Base-by-base conservation (phyloP, 176 grass and related monocot species). In the Oryza longistaminata region DNA sequence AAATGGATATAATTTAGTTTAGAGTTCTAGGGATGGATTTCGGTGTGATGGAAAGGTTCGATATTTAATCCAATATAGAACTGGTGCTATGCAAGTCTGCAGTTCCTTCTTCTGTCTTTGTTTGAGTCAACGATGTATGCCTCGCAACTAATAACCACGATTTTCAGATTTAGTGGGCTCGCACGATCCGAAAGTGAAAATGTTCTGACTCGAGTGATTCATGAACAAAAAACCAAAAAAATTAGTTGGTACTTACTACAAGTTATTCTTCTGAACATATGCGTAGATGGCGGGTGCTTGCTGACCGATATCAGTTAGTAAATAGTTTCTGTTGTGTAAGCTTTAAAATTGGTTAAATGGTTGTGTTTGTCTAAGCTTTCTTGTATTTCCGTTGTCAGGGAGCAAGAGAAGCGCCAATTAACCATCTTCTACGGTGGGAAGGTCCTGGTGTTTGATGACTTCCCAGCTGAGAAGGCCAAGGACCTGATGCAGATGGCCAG, bases 401-500 rank as follows among this genome's bases (percentile, higher is more conserved):
- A 89, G 62, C 62, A 66, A 82, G 88, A 87, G 44, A 93, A 61
- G 81, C 75, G 24, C 15, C 94, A 93, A 69, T 78, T 96, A 29
- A 93, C 94, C 37, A 96, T 96, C 76, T 93, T 93, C 79, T 96
- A 96, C 0, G 80, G 26, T 16, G 94, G 91, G 29, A 96, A 91
- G 82, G 90, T 96, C 45, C 39, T 96, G 4, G 94, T 96, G 22
- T 96, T 96, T 43, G 78, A 93, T 80, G 88, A 91, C 86, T 96
- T 93, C 74, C 94, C 94, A 7, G 83, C 91, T 55, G 91, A 93
- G 85, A 96, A 93, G 74, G 94, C 94, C 9, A 85, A 91, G 68
- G 88, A 96, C 76, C 83, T 96, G 76, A 85, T 96, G 83, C 91
- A 83, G 73, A 75, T 96, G 64, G 94, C 86, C 9, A 77, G 84